phyloP scores from a whole-genome alignment of 2,329 filamentous ascomycete species.

The Fusarium anthophilum region DNA sequence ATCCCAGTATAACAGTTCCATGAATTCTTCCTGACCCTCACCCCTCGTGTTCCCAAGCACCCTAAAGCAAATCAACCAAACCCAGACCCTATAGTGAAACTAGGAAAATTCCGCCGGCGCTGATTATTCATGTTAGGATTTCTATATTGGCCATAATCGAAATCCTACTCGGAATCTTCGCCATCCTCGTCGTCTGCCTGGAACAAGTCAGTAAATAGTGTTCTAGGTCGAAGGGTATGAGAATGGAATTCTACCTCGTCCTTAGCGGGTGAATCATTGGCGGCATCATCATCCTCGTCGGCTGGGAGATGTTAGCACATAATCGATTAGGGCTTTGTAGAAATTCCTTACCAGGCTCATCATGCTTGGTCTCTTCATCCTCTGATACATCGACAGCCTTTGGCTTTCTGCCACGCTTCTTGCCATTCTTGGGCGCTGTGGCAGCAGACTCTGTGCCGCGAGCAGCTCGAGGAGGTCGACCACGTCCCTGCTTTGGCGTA shows the following conservation, averaged over 20 bases:
- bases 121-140: neutral
- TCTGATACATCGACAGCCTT: slow-evolving; percentile 38
- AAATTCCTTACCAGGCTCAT: neutral
- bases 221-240: slow-evolving; percentile 34
- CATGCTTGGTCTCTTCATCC: slow-evolving; percentile 7
- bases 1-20: slow-evolving; percentile 3
- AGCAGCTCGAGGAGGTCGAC: slow-evolving; percentile 45
- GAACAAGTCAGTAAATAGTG: slow-evolving; percentile 42
- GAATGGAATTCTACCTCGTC: slow-evolving; percentile 43
- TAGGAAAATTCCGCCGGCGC: neutral
- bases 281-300: slow-evolving; percentile 29
- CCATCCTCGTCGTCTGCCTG: slow-evolving; percentile 37
- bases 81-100: slow-evolving; percentile 1
- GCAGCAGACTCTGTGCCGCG: slow-evolving; percentile 15
- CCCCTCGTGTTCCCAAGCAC: neutral
- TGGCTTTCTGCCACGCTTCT: slow-evolving; percentile 42
- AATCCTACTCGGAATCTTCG: slow-evolving; percentile 27
- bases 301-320: slow-evolving; percentile 15
- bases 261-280: slow-evolving; percentile 21
- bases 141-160: neutral
- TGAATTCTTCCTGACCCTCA: neutral
- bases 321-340: neutral
- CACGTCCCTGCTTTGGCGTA: slow-evolving; percentile 29
- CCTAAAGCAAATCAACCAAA: neutral
- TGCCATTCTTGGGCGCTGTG: slow-evolving; percentile 34